Evolutionary conservation across 2,329 filamentous ascomycete genomes (phyloP).

Genomic region (Didymella pomorum): DNA sequence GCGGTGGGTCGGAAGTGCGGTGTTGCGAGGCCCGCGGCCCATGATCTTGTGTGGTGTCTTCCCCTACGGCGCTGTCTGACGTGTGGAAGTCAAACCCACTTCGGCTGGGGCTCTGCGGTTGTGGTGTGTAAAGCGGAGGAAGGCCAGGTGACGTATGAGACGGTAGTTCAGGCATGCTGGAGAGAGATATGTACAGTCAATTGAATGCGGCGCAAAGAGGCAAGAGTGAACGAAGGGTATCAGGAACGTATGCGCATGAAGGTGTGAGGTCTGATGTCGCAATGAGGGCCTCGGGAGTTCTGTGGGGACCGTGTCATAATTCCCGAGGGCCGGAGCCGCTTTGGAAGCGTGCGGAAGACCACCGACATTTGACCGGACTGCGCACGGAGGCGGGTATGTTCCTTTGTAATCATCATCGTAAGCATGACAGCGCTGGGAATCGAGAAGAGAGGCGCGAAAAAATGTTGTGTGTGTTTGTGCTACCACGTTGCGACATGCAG

Average conservation of each 20-base stretch:
- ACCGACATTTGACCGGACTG: constrained; percentile 24
- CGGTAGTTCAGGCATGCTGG: constrained; percentile 63
- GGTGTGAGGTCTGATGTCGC: constrained; percentile 15
- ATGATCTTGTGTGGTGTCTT: not conserved
- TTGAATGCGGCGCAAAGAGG: constrained; percentile 17
- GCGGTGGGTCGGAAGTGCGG: constrained; percentile 36
- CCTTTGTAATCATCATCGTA: constrained; percentile 26
- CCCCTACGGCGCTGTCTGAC: constrained; percentile 19
- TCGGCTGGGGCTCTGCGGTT: constrained; percentile 54
- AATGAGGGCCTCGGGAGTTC: constrained; percentile 15
- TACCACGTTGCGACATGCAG: constrained; percentile 6
- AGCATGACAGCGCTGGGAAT: constrained; percentile 32
- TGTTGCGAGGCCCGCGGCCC: constrained; percentile 5
- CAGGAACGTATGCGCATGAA: constrained; percentile 4
- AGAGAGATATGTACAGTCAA: constrained; percentile 2
- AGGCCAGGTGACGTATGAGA: constrained; percentile 62
- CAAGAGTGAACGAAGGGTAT: constrained; percentile 10
- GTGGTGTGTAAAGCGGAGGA: constrained; percentile 62
- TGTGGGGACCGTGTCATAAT: constrained; percentile 15
- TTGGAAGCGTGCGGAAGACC: constrained; percentile 36
- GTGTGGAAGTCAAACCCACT: constrained; percentile 50
- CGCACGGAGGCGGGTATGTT: constrained; percentile 11
- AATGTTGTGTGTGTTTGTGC: constrained; percentile 6
- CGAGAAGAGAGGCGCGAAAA: not conserved
- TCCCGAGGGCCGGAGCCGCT: constrained; percentile 27